Evolutionary conservation across 129 eudicot genomes (phyloP), one percentile per base, ranked within the genome.

Genomic region (Logfia minima): DNA sequence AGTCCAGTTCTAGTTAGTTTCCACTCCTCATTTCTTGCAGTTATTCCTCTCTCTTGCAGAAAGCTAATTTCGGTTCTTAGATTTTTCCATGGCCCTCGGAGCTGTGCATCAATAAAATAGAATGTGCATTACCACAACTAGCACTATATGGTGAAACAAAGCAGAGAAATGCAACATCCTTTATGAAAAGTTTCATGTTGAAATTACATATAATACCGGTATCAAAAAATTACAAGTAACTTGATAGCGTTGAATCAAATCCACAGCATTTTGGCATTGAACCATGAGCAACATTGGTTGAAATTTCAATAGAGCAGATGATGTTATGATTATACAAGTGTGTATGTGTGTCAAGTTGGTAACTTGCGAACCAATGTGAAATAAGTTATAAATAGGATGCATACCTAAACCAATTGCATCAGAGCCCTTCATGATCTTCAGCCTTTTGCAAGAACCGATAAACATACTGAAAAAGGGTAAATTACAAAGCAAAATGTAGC

Each of bases 401-500:
- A 58, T 48, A 92, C 97, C 96, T 84, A 92, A 83, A 48, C 98
- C 98, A 78, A 89, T 92, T 74, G 98, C 98, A 89, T 92, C 98
- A 74, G 93, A 86, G n/a, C 96, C 90, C 80, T 92, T 92, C 96
- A 92, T 92, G 68, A 92, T 92, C 82, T 88, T 92, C 77, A 92
- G 84, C 90, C 90, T 92, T 89, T 89, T 92, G 89, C 98, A 92
- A 13, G 93, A 79, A 28, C 79, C 82, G 62, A 83, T 92, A 55
- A 92, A 92, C 98, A 92, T 92, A 83, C 97, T 92, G 91, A 16
- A 66, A 53, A 83, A 32, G 55, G 55, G 73, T n/a, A 52, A 43
- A 70, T 32, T 22, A 81, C 59, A 59, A 53, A 26, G 14, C 3
- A 6, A 45, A 58, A 43, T 10, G 9, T 66, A 14, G 29, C 29